These are phyloP conservation scores for Podospora didyma DNA, from an alignment of 495 filamentous ascomycete species.

Conservation along the genomic window DNA sequence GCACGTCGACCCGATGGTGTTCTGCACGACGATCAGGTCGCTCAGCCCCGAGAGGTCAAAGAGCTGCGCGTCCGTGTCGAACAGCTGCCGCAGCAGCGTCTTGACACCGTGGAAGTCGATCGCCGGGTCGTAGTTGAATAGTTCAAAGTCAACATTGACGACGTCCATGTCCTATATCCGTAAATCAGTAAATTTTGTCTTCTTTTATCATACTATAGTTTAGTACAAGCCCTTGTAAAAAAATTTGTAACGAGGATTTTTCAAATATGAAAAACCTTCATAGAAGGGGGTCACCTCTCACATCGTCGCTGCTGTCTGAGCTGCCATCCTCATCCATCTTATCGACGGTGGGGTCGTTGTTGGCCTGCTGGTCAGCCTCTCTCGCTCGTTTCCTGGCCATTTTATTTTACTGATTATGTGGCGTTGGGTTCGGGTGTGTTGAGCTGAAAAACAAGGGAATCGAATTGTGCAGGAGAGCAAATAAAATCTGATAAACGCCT, in stretches of 20 bases:
- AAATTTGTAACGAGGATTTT: no score
- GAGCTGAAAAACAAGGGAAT: not conserved
- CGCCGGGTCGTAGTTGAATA: conserved; percentile 87
- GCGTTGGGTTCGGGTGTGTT: not conserved
- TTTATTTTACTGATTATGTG: no score
- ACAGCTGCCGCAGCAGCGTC: conserved; percentile 84
- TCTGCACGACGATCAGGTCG: conserved; percentile 85
- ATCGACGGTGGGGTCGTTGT: conserved; percentile 34
- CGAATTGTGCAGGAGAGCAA: not conserved
- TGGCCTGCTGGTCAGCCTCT: conserved; percentile 38
- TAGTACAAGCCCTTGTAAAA: no score
- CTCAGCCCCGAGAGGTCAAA: conserved; percentile 84
- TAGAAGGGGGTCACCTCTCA: conserved; percentile 10
- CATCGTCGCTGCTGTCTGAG: conserved; percentile 22
- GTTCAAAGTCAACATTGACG: conserved; percentile 96
- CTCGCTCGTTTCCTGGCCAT: conserved; percentile 48
- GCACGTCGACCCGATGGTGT: conserved; percentile 85
- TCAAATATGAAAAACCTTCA: no score
- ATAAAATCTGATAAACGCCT: not conserved
- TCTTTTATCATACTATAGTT: not conserved
- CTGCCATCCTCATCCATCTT: conserved; percentile 49
- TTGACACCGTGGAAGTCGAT: conserved; percentile 96
- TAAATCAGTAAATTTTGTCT: not conserved
- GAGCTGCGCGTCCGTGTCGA: conserved; percentile 79
- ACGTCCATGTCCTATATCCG: conserved; percentile 72